A percentile compares a stretch with the other conserved stretches of the same genome.
These are phyloP conservation scores for Nakazawaea peltata DNA, from an alignment of 805 yeast genomes.

Conservation along the genomic window DNA sequence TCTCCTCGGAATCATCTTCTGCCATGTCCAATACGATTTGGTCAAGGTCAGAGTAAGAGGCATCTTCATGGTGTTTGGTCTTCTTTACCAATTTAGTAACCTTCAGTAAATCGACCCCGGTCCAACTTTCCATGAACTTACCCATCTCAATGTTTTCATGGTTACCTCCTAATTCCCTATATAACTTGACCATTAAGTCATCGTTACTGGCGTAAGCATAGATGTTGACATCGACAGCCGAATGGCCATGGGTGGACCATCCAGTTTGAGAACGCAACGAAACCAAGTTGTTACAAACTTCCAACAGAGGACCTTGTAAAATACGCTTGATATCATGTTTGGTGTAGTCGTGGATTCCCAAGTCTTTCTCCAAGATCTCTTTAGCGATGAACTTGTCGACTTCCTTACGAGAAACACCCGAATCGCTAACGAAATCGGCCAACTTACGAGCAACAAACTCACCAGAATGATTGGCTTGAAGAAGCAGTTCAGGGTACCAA, in stretches of 20 bases:
- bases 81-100: slow-evolving; percentile 43
- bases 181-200: slow-evolving; percentile 29
- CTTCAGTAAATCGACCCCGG: slow-evolving; percentile 37
- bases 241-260: slow-evolving; percentile 96
- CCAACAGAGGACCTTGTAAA: slow-evolving; percentile 15
- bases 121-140: slow-evolving; percentile 49
- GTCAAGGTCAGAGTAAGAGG: not conserved
- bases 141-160: slow-evolving; percentile 88
- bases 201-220: slow-evolving; percentile 67
- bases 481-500: slow-evolving; percentile 78
- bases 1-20: too few species aligned
- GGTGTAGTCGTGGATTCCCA: slow-evolving; percentile 57
- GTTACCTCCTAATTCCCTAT: slow-evolving; percentile 58
- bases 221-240: slow-evolving; percentile 92
- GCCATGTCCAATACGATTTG: not conserved
- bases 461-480: slow-evolving; percentile 68
- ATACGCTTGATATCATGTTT: slow-evolving; percentile 43
- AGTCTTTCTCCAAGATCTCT: slow-evolving; percentile 50
- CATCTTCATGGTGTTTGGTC: slow-evolving; percentile 17
- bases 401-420: slow-evolving; percentile 20
- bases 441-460: slow-evolving; percentile 53
- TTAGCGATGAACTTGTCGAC: slow-evolving; percentile 34
- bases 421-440: slow-evolving; percentile 15
- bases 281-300: slow-evolving; percentile 59
- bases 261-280: slow-evolving; percentile 83